Evolutionary conservation across 352 stramenopile species (phyloP), one percentile per base, ranked within the genome.

Genomic region (Phytopythium vexans): DNA sequence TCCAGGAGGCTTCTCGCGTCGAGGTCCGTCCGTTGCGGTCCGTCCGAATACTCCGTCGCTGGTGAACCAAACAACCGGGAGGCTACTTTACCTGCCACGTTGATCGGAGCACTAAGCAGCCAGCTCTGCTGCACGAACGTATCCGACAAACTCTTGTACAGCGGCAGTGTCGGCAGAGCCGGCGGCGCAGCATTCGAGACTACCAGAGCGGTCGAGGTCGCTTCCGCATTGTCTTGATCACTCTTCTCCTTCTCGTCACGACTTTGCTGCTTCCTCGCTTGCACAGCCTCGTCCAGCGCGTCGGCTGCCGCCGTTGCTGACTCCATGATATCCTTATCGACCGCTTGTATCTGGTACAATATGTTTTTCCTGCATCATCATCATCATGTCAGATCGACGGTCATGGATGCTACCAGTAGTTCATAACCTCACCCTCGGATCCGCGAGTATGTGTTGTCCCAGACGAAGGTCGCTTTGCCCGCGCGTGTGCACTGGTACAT

Each of bases 381-480:
- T 61, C 1, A 11, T 33, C 34, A 52, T 42, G 16, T 1, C 6
- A 36, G 50, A 53, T 11, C 10, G 12, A 21, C 43, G 5, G 21
- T 49, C 9, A 21, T 42, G 33, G 15, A 32, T 8, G 35, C 12
- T 34, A 15, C 14, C 31, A 15, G 8, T 42, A 1, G n/a, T n/a
- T n/a, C n/a, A 7, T 8, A 21, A 6, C 70, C 68, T 44, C 63
- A 88, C 78, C 77, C 77, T 67, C 83, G 61, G 3, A 94, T 41
- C 43, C 81, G 73, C 3, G 83, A 94, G 60, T 92, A 94, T 33
- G 77, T 82, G 43, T 94, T 94, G 54, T 94, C 82, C 83, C 83
- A 94, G 3, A 77, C 64, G 7, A 94, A 55, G 8, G 70, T 88
- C 0, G 68, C 70, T n/a, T 66, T 81, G 9, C 83, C 83, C 34